Base-by-base conservation (phyloP, 179 eudicot species). In the Sideroxylon spinosum region DNA sequence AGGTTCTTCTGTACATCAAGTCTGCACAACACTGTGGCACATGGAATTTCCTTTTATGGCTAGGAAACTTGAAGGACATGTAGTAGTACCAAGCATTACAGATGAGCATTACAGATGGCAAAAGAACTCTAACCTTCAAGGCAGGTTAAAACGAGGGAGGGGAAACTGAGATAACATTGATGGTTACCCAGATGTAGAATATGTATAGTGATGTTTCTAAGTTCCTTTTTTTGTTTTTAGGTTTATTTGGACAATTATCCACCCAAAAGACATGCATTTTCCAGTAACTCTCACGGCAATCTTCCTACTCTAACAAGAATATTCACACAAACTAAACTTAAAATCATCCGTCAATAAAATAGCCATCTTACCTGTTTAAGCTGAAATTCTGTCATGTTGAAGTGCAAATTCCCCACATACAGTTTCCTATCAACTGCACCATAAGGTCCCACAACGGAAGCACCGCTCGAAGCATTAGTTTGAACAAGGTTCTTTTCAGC, bases 401-500 rank as follows among this genome's bases (percentile, higher is more conserved):
- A 91, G 78, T 92, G 95, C 74, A 94, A 81, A 79, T 94, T 94
- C 52, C 98, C 97, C 66, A 94, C 97, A 80, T 94, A 94, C n/a
- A 94, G 86, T 85, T 90, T 92, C 78, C 97, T 84, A 37, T 92
- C 97, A 55, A 91, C 88, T 70, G 92, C 98, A 70, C 95, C 97
- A 85, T 90, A 89, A 22, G 97, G 88, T 78, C 90, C 98, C 48
- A 85, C 79, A 76, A 88, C 87, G 26, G 92, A 83, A 74, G 86
- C 89, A 74, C 89, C 92, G 66, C 87, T 85, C 46, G 98, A 57
- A 68, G 97, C 79, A 64, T 29, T 94, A 69, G 97, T 86, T 75
- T 92, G 98, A 59, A 92, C 98, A 82, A 94, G 90, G 80, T 94
- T 94, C 89, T 94, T 94, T 84, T 92, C 98, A 57, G 98, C 98